Base-by-base conservation (phyloP, 257 asterid genomes). In the Nicotiana knightiana region DNA sequence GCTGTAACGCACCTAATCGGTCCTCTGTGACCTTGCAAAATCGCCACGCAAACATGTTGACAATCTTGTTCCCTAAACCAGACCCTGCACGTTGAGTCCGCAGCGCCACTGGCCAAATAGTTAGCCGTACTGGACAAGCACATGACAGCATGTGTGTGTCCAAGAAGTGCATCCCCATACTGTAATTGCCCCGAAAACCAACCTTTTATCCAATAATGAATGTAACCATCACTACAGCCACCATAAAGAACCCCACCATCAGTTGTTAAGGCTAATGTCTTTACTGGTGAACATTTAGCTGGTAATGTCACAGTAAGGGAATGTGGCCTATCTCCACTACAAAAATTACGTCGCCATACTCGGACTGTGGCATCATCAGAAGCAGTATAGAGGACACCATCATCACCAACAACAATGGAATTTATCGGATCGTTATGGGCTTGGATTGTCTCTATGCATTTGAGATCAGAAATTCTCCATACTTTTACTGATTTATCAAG, bases 141-240 rank as follows among this genome's bases (percentile, higher is more conserved):
- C 99, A 95, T 84, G 12, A 95, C 96, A 1, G 98, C 92, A 37
- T 95, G 98, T 0, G 96, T 95, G 89, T 95, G 99, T 0, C 99
- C 99, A 28, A 90, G 85, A 37, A 95, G 88, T 3, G 97, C 93
- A n/a, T 96, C 98, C 9, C 98, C 99, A 75, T 95, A 93, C 54
- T 93, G 97, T 55, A 93, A 64, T 67, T 95, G 99, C 9, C 99
- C 97, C 2, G 97, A 93, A 67, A 93, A 91, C 99, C 97, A 93
- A 12, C 94, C 97, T 83, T 91, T 92, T 0, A 91, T 83, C 99
- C 98, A 95, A 77, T 91, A 95, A 58, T 95, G 98, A 4, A 95
- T 86, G 85, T 95, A 95, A 30, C 99, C 99, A 63, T 95, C 99
- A 16, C 90, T 93, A 87, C 99, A 95, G 0, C 98, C 99, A 16